Conservation (phyloP, 2,329 filamentous ascomycete species). For the Alternaria triticimaculans region DNA sequence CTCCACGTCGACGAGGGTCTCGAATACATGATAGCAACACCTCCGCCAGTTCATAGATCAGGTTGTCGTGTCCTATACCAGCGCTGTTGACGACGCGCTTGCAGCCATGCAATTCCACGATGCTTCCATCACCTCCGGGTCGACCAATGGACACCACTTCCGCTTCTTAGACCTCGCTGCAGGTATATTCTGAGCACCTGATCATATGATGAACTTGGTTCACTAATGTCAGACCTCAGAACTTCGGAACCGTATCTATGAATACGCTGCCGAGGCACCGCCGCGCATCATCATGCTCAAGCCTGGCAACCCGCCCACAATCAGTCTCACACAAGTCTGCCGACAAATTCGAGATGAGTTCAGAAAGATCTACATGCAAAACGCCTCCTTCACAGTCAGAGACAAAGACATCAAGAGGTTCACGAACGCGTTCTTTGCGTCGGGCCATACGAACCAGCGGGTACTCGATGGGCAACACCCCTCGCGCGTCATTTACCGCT, state of each 20-base stretch:
- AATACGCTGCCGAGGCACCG: background rate
- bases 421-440: background rate
- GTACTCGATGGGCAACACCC: background rate
- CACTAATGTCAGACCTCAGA: background rate
- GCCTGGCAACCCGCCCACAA: background rate
- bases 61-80: background rate
- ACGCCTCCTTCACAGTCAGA: background rate
- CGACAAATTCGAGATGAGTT: background rate
- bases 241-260: background rate
- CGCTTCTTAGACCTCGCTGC: background rate
- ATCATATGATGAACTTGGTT: background rate
- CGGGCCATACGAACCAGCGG: background rate
- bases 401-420: background rate
- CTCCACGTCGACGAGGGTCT: background rate
- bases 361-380: background rate
- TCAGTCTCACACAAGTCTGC: background rate
- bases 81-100: background rate
- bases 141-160: background rate
- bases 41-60: background rate
- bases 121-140: background rate
- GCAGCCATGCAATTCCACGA: background rate
- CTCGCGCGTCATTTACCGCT: background rate
- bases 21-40: background rate
- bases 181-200: background rate
- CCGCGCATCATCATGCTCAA: background rate